Percentiles rank a stretch among this genome's conserved stretches.
Conservation (phyloP, 805 yeast genomes). For the Scheffersomyces stipitis region DNA sequence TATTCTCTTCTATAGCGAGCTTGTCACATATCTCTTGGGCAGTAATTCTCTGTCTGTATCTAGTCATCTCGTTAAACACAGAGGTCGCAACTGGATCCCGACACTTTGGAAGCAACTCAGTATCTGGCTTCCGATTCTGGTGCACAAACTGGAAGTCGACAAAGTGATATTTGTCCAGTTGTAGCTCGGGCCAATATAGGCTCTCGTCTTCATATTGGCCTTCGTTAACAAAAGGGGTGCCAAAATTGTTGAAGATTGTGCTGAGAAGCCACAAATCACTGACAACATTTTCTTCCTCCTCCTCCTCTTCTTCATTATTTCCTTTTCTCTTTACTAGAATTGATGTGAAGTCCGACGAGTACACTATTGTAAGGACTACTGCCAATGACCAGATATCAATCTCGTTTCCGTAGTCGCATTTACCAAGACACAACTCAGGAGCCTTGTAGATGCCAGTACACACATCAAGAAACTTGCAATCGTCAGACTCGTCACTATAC, state of each 20-base stretch:
- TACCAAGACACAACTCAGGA: conserved; percentile 69
- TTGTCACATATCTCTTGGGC: neutral
- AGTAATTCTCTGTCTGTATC: conserved; percentile 6
- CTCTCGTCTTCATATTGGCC: conserved; percentile 7
- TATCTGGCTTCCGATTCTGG: conserved; percentile 13
- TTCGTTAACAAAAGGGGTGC: conserved; percentile 50
- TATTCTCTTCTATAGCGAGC: no score
- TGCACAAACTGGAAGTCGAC: conserved; percentile 22
- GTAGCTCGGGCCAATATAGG: conserved; percentile 38
- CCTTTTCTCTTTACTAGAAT: conserved; percentile 31
- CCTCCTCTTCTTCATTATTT: conserved; percentile 29
- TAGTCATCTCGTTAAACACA: conserved; percentile 11
- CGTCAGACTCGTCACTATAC: conserved; percentile 38
- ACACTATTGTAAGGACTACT: conserved; percentile 55
- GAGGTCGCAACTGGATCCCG: conserved; percentile 5
- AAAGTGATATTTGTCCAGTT: conserved; percentile 27
- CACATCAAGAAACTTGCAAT: conserved; percentile 52
- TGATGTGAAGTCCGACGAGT: conserved; percentile 30
- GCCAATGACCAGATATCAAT: conserved; percentile 78
- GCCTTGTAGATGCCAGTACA: conserved; percentile 69
- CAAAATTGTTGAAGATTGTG: conserved; percentile 55
- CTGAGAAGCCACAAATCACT: conserved; percentile 63
- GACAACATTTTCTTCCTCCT: conserved; percentile 36
- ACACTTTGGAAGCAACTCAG: conserved; percentile 37
- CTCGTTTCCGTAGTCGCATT: conserved; percentile 49